These are phyloP conservation scores for Camelina hispida DNA, from an alignment of 345 rosid genomes.

Conservation along the genomic window DNA sequence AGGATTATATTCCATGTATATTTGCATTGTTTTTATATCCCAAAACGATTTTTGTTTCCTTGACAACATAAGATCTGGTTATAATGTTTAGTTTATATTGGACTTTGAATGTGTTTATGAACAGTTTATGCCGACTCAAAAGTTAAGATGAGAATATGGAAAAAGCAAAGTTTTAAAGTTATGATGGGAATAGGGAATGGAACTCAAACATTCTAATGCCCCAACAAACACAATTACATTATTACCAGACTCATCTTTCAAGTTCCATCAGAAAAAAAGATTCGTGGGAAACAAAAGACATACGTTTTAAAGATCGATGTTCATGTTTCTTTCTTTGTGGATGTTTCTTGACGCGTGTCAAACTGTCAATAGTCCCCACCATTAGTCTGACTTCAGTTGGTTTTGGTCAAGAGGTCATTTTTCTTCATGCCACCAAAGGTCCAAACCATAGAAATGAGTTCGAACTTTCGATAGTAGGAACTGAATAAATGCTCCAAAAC, in stretches of 20 bases:
- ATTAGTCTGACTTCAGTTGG: conserved; percentile 16
- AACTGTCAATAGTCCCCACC: conserved; percentile 11
- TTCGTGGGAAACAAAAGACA: conserved; percentile 26
- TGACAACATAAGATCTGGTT: not conserved
- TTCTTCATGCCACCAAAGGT: conserved; percentile 4
- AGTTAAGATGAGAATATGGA: conserved; percentile 20
- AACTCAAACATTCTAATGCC: conserved; percentile 33
- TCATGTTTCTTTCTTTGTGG: conserved; percentile 5
- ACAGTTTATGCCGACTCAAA: conserved; percentile 32
- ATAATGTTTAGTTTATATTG: not conserved
- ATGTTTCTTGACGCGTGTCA: conserved; percentile 33
- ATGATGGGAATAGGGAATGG: conserved; percentile 14
- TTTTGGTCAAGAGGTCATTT: conserved; percentile 19
- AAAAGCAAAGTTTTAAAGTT: conserved; percentile 5
- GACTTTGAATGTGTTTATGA: not conserved
- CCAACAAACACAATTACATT: conserved; percentile 24
- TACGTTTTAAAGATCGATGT: conserved; percentile 21
- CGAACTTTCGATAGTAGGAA: conserved; percentile 10
- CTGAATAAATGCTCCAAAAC: not conserved
- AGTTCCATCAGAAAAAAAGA: conserved; percentile 20
- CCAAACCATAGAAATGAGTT: conserved; percentile 13
- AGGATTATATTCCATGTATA: not conserved
- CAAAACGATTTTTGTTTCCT: not conserved
- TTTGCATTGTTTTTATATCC: not conserved
- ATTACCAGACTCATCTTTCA: conserved; percentile 26